Base-by-base conservation (phyloP, 805 yeast species). In the Pachysolen tannophilus region DNA sequence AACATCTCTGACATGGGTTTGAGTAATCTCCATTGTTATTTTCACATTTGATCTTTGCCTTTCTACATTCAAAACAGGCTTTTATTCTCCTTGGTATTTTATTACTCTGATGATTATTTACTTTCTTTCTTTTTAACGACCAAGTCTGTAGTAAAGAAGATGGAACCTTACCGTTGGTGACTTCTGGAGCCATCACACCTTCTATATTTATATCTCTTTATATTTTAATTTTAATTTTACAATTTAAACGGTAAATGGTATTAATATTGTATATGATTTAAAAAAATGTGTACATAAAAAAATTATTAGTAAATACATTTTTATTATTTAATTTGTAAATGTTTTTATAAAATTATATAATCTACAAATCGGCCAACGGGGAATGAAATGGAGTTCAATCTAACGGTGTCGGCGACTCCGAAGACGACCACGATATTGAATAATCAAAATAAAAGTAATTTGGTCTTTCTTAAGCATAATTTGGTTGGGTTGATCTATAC, bases 1-100 rank as follows among this genome's bases (percentile, higher is more conserved):
- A 43, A 49, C 87, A 79, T 38, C 83, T 50, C 41, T 67, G 70
- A 50, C 87, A 79, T 2, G 79, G 78, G 10, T 17, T 34, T 69
- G 46, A 34, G 50, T 55, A 42, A n/a, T 26, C 54, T 2, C 53
- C 43, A 2, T 58, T 60, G 5, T 58, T 45, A 46, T 75, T 75
- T 26, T 65, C 65, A 45, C 87, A 79, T 51, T 68, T 75, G 19
- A 78, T 77, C 53, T 79, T 79, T 16, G 79, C 63, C 47, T 63
- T 63, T 37, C 82, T 67, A 50, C 87, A 79, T 45, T 65, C 63
- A 17, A 72, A 62, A 51, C 87, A 79, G 3, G 86, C 85, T 47
- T 72, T 76, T 25, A 54, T 53, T 30, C 67, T 43, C 36, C 52
- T 57, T 5, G 32, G 3, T 21, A 18, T 32, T 11, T 16, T 11